Base-by-base conservation (phyloP, 495 filamentous ascomycete species). In the Aspergillus panamensis region DNA sequence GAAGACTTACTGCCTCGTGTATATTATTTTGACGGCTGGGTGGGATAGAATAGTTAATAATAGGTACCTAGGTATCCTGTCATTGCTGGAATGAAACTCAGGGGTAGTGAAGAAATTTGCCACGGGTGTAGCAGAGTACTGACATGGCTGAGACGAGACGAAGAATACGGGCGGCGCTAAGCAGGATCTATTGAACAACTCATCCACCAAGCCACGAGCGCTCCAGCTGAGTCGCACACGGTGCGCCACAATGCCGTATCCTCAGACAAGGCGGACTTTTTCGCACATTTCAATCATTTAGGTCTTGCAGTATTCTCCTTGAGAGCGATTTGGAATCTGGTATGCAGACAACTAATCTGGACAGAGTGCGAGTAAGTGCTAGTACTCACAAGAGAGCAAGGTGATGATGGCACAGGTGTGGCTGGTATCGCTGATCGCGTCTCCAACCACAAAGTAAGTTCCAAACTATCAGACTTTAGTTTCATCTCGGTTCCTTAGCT, bases 161-260 rank as follows among this genome's bases (percentile, higher is more conserved):
- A 39, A 39, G 6, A 39, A 39, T 39, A 39, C 35, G 10, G 10
- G 48, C n/a, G 29, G 48, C 48, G 30, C 48, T 51, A 51, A 39
- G 10, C 16, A 33, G 25, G 30, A 51, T 51, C 48, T 51, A 51
- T 51, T 51, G 48, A 51, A 51, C 48, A 51, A 35, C 30, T 51
- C 48, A 51, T 39, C 35, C 35, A 39, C 35, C 14, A n/a, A 39
- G 35, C 35, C 35, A 39, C 14, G 35, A 39, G 35, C 35, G 25
- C 25, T 25, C 25, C 35, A 39, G 10, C 14, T 39, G 35, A 39
- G 10, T 10, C 35, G 33, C 3, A n/a, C 33, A 35, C 33, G 8
- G 33, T 13, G 13, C 25, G 35, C 14, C 35, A 10, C 35, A 10
- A 39, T n/a, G 35, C 5, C 35, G 14, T 8, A 39, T 3, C 3